Conservation (phyloP, 2,329 filamentous ascomycete genomes). For the Clarireedia sp. region DNA sequence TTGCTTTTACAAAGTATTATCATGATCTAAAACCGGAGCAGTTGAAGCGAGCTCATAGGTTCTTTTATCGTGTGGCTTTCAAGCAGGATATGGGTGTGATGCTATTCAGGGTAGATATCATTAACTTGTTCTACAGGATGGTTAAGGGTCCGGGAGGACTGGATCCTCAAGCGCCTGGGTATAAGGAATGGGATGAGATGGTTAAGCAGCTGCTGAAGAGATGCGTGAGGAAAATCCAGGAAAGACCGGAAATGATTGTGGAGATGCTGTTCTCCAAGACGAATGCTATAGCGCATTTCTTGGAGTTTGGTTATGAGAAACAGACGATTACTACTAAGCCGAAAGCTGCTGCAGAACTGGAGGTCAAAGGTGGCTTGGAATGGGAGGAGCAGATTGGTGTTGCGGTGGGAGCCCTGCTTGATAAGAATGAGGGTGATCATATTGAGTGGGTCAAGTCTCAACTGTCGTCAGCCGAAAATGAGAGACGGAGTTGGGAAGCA, state of each 20-base stretch:
- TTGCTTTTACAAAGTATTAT: constrained; percentile 72
- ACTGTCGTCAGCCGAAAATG: constrained; percentile 58
- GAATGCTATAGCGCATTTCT: constrained; percentile 70
- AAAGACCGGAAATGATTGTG: constrained; percentile 76
- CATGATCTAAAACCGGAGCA: constrained; percentile 70
- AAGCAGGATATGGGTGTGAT: constrained; percentile 88
- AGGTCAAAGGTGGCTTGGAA: constrained; percentile 67
- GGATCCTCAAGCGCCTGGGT: constrained; percentile 57
- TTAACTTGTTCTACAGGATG: constrained; percentile 81
- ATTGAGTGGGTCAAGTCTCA: constrained; percentile 76
- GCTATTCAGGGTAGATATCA: constrained; percentile 84
- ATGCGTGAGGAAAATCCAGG: constrained; percentile 75
- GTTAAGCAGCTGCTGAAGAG: constrained; percentile 75
- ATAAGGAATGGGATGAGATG: constrained; percentile 86
- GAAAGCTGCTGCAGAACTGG: constrained; percentile 69
- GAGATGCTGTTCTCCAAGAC: constrained; percentile 96
- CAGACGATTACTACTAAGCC: constrained; percentile 59
- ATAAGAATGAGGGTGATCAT: constrained; percentile 68
- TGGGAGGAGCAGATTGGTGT: constrained; percentile 62
- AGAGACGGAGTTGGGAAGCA: constrained; percentile 72
- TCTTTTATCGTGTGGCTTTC: constrained; percentile 89
- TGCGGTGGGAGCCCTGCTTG: constrained; percentile 69
- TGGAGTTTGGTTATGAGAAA: constrained; percentile 85
- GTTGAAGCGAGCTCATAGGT: constrained; percentile 85
- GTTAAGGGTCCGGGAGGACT: constrained; percentile 80